Evolutionary conservation across 371 early-diverging fungal species (phyloP).

Genomic region (Coemansia sp.): DNA sequence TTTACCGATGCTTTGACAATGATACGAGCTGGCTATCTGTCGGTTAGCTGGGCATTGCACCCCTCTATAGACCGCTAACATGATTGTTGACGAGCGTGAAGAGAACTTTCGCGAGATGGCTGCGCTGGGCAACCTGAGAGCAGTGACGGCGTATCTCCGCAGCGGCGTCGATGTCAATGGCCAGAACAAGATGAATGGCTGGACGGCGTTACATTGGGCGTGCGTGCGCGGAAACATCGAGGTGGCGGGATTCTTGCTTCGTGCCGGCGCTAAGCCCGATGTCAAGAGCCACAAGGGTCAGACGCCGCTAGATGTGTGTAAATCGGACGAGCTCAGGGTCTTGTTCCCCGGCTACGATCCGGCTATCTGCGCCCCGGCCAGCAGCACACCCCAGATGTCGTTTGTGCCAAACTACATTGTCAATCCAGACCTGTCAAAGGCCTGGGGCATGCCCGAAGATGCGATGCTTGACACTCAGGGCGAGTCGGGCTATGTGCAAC

Average conservation of each 20-base stretch:
- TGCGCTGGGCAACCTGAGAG: constrained; percentile 73
- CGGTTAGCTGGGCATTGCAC: not conserved
- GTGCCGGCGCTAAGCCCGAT: constrained; percentile 55
- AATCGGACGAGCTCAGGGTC: constrained; percentile 48
- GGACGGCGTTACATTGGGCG: constrained; percentile 85
- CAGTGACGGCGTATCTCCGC: constrained; percentile 63
- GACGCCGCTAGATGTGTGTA: constrained; percentile 55
- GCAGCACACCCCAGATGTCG: constrained; percentile 41
- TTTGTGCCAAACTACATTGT: constrained; percentile 70
- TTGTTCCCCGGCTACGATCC: constrained; percentile 41
- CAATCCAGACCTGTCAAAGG: constrained; percentile 68
- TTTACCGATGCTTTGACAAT: not conserved
- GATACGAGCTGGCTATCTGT: no score
- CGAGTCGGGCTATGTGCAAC: constrained; percentile 34
- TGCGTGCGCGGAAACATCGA: constrained; percentile 57
- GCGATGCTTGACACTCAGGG: constrained; percentile 37
- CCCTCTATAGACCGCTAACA: constrained; percentile 1
- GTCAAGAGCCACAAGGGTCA: constrained; percentile 53
- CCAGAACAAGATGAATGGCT: constrained; percentile 69
- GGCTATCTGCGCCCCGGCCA: not conserved
- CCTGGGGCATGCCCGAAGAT: constrained; percentile 72
- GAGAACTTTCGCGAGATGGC: constrained; percentile 69
- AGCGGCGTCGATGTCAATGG: constrained; percentile 65
- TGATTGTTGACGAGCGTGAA: constrained; percentile 59
- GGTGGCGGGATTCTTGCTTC: constrained; percentile 56